These are phyloP conservation scores for Cystobasidium ongulense DNA, from an alignment of 768 basidiomycete species.

Conservation along the genomic window DNA sequence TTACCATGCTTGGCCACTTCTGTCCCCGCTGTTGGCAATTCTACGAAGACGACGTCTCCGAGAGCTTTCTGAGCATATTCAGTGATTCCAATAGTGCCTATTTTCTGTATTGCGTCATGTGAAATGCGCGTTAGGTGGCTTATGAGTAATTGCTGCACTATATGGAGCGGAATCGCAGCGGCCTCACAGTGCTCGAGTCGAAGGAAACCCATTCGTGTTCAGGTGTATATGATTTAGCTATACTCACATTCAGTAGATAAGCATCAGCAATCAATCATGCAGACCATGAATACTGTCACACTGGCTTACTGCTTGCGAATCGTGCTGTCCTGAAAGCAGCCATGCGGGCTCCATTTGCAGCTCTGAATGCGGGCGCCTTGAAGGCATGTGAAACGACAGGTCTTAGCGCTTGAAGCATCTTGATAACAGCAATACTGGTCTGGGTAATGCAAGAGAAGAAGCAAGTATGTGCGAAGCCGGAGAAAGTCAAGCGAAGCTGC, in stretches of 20 bases:
- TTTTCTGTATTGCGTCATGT: conserved; percentile 45
- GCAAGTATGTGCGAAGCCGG: too few relatives aligned
- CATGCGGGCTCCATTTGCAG: background rate
- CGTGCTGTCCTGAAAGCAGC: background rate
- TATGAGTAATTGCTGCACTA: background rate
- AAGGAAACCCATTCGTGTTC: conserved; percentile 81
- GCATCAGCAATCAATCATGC: background rate
- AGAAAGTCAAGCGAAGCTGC: background rate
- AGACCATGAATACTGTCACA: background rate
- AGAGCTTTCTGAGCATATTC: conserved; percentile 82
- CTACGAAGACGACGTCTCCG: conserved; percentile 96
- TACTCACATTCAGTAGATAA: background rate
- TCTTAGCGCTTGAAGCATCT: background rate
- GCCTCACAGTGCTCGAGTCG: conserved; percentile 56
- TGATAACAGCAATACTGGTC: background rate
- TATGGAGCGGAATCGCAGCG: background rate
- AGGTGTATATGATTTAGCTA: conserved; percentile 53
- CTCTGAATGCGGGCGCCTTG: background rate
- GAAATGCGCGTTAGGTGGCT: background rate
- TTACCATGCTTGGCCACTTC: conserved; percentile 65
- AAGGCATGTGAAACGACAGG: background rate
- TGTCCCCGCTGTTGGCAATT: conserved; percentile 63
- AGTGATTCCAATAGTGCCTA: conserved; percentile 79
- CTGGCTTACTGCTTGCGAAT: conserved; percentile 23
- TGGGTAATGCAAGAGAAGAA: too few relatives aligned